phyloP scores from a whole-genome alignment of 2,329 filamentous ascomycete species.

The Aotearoamyces nothofagi region DNA sequence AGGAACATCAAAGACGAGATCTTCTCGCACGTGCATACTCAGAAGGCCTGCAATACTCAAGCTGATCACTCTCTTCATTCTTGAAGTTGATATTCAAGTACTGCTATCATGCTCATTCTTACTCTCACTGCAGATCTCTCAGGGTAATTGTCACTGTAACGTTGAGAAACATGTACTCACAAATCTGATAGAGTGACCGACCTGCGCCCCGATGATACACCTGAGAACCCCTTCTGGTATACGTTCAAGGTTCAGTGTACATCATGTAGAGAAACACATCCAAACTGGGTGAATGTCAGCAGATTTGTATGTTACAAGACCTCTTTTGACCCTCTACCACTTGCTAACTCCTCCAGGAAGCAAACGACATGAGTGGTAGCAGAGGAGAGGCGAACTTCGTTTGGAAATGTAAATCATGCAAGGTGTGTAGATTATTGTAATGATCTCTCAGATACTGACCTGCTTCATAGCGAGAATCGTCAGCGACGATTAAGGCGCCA shows the following conservation, averaged over 20 bases:
- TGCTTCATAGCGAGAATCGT: constrained; percentile 54
- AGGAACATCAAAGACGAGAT: too few species aligned
- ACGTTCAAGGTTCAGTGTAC: constrained; percentile 97
- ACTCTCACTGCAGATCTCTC: constrained; percentile 52
- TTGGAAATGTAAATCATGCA: constrained; percentile 99
- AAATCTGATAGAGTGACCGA: constrained; percentile 60
- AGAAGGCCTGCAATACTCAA: too few species aligned
- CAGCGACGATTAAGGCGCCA: constrained; percentile 65
- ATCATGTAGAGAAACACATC: constrained; percentile 84
- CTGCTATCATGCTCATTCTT: constrained; percentile 45
- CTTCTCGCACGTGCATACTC: too few species aligned
- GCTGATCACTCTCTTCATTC: too few species aligned
- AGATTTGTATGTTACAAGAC: constrained; percentile 48
- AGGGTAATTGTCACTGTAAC: constrained; percentile 33
- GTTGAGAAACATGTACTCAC: constrained; percentile 4
- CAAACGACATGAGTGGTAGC: constrained; percentile 81
- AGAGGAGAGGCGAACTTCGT: constrained; percentile 96
- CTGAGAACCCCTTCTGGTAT: constrained; percentile 81
- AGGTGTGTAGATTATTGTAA: constrained; percentile 42
- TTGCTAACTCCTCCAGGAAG: constrained; percentile 41
- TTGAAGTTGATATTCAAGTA: background rate
- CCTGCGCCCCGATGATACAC: constrained; percentile 69
- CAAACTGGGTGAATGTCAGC: constrained; percentile 73
- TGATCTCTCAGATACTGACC: constrained; percentile 3
- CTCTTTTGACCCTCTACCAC: background rate